A percentile compares a stretch with the other conserved stretches of the same genome.
Evolutionary conservation across 176 grass and related monocot species (phyloP).

Genomic region (Raddia distichophylla): DNA sequence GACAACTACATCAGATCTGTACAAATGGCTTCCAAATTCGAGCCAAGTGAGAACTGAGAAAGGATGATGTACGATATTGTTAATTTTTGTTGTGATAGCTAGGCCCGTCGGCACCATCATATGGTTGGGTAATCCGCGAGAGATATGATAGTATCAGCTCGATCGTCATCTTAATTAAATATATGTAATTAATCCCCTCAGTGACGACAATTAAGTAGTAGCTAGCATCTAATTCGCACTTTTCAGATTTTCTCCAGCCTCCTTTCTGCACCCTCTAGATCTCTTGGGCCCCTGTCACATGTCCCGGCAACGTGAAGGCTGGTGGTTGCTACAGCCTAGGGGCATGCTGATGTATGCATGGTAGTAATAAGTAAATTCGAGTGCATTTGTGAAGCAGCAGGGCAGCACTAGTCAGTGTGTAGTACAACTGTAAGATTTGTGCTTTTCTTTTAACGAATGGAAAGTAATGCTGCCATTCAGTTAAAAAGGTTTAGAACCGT

Average conservation of each 20-base stretch:
- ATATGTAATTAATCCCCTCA: neutral
- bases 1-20: neutral
- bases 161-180: neutral
- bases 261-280: neutral
- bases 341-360: neutral
- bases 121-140: neutral
- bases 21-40: neutral
- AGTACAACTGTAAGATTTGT: neutral
- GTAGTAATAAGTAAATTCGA: neutral
- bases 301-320: neutral
- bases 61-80: neutral
- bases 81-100: too few relatives aligned
- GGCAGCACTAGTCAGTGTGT: neutral
- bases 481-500: too few relatives aligned
- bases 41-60: neutral
- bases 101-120: neutral
- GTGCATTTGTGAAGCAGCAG: neutral
- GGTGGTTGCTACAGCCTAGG: too few relatives aligned
- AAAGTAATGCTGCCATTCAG: too few relatives aligned
- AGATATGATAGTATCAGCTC: neutral
- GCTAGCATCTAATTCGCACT: conserved; percentile 34
- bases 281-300: neutral
- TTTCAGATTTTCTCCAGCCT: neutral
- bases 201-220: neutral
- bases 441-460: too few relatives aligned